These are phyloP conservation scores for Prosopis cineraria DNA, from an alignment of 306 rosid species.

Conservation along the genomic window DNA sequence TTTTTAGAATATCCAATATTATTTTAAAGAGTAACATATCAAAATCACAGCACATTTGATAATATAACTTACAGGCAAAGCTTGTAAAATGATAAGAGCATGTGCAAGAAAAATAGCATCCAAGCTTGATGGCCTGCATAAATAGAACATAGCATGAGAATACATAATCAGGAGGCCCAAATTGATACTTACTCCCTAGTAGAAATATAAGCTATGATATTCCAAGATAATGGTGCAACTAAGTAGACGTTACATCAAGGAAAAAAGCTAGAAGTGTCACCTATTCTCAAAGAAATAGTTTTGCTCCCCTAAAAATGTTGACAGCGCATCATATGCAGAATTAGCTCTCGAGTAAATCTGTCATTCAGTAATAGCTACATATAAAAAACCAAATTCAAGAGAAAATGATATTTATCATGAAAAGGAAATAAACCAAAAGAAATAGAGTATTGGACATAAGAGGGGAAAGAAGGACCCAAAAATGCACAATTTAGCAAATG, in stretches of 20 bases:
- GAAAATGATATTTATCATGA: conserved; percentile 17
- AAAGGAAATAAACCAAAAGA: not conserved
- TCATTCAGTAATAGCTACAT: conserved; percentile 42
- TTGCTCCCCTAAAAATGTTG: conserved; percentile 71
- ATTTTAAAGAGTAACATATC: conserved; percentile 1
- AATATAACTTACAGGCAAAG: conserved; percentile 81
- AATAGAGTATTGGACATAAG: not conserved
- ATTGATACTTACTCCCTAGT: conserved; percentile 8
- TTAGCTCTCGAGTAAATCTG: conserved; percentile 80
- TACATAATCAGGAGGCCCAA: conserved; percentile 18
- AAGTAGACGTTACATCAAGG: not conserved
- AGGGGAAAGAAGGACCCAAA: not conserved
- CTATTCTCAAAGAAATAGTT: conserved; percentile 67
- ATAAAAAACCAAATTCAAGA: conserved; percentile 31
- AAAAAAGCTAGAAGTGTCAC: conserved; percentile 49
- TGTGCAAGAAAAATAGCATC: conserved; percentile 92
- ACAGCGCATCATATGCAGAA: conserved; percentile 71
- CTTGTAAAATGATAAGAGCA: conserved; percentile 70
- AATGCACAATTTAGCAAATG: not conserved
- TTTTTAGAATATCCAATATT: not conserved
- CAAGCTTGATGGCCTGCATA: conserved; percentile 84
- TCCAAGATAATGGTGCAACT: conserved; percentile 4
- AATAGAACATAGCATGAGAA: conserved; percentile 34
- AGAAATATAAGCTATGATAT: conserved; percentile 15
- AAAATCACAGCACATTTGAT: not conserved